phyloP scores from a whole-genome alignment of 2,329 filamentous ascomycete species.

The Pseudogymnoascus sp. region DNA sequence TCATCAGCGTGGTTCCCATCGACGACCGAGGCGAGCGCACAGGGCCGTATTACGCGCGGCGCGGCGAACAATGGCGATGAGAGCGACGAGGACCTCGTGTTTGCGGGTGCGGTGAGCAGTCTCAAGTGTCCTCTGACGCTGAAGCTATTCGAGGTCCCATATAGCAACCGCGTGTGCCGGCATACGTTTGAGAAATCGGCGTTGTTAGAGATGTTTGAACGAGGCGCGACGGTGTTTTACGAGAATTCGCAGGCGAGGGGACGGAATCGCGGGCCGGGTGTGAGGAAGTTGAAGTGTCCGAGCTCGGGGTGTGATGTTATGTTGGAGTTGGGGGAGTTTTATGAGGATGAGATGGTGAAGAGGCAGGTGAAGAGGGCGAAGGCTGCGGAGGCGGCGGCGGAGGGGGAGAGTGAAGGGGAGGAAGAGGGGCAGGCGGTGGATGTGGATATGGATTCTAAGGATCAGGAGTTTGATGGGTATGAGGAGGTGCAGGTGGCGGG shows the following conservation, averaged over 20 bases:
- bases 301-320: conserved; percentile 57
- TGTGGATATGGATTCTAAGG: conserved; percentile 3
- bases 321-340: conserved; percentile 48
- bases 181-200: conserved; percentile 66
- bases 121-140: conserved; percentile 67
- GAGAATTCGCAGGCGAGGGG: conserved; percentile 11
- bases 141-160: conserved; percentile 57
- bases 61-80: conserved; percentile 39
- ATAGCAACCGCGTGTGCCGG: conserved; percentile 60
- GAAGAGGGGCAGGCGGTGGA: conserved; percentile 21
- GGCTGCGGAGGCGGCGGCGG: conserved; percentile 38
- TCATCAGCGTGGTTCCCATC: conserved; percentile 55
- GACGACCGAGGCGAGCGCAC: neutral
- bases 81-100: conserved; percentile 62
- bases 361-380: conserved; percentile 53
- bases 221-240: conserved; percentile 14
- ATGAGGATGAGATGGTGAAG: conserved; percentile 49
- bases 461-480: neutral
- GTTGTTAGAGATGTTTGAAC: conserved; percentile 45
- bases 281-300: conserved; percentile 50
- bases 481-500: neutral
- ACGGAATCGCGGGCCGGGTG: conserved; percentile 5
- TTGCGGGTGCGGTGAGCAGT: conserved; percentile 57
- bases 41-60: neutral
- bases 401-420: conserved; percentile 40